Evolutionary conservation across 1,284 basidiomycete species (phyloP).

Genomic region (Ceratobasidium papillatum): DNA sequence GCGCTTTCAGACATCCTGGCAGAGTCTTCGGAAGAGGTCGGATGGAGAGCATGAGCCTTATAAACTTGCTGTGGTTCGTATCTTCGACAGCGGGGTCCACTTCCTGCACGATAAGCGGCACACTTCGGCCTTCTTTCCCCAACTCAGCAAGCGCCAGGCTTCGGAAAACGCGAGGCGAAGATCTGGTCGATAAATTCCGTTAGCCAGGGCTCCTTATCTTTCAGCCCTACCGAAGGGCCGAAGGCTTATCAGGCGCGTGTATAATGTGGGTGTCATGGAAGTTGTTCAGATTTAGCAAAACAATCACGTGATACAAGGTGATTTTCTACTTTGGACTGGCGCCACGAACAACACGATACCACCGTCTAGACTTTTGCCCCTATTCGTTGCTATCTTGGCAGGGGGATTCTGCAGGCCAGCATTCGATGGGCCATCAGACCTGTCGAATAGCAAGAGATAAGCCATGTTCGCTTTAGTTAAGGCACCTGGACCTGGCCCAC

Average conservation of each 20-base stretch:
- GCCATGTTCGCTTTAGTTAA: conserved; percentile 1
- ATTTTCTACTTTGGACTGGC: background rate
- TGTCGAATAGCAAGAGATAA: background rate
- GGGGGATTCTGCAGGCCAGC: conserved; percentile 28
- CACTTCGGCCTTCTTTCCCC: conserved; percentile 32
- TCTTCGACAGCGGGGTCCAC: background rate
- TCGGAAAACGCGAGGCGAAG: conserved; percentile 11
- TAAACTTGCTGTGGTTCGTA: conserved; percentile 3
- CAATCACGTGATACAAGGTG: conserved; percentile 3
- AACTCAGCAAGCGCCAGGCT: background rate
- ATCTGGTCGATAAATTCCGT: background rate
- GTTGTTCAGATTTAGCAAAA: conserved; percentile 6
- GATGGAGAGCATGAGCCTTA: background rate
- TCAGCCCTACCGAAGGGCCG: conserved; percentile 32
- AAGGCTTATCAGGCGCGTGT: conserved; percentile 33
- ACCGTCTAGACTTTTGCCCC: background rate
- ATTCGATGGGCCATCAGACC: conserved; percentile 27
- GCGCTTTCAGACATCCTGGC: conserved; percentile 42
- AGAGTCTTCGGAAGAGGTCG: conserved; percentile 5
- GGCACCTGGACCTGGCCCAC: background rate
- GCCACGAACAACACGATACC: background rate
- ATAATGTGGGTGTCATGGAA: background rate
- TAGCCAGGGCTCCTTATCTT: conserved; percentile 14
- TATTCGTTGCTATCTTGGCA: conserved; percentile 2
- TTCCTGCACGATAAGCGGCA: conserved; percentile 25